Percentiles rank a stretch among this genome's conserved stretches.
Conservation (phyloP, 148 eudicot species). For the Linanthus parryae region DNA sequence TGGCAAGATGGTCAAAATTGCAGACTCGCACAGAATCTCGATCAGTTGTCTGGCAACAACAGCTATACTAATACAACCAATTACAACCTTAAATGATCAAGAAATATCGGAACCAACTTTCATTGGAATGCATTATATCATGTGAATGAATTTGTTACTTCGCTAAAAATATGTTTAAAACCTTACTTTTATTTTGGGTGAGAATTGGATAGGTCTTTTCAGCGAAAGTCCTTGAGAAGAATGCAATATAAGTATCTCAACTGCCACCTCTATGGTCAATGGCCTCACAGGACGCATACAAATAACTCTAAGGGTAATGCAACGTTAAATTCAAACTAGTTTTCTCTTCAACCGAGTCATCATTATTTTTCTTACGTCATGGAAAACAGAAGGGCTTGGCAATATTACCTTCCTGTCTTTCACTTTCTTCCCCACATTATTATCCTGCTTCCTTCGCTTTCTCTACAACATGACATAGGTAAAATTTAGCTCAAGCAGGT, state of each 20-base stretch:
- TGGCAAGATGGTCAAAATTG: no score
- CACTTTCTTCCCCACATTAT: constrained; percentile 27
- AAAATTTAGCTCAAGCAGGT: no score
- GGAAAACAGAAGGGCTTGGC: not conserved
- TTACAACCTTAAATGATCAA: no score
- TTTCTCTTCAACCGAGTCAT: not conserved
- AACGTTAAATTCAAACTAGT: not conserved
- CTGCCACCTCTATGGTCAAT: not conserved
- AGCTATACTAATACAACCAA: no score
- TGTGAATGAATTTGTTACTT: not conserved
- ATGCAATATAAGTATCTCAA: not conserved
- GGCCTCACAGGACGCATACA: not conserved
- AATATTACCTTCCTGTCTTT: constrained; percentile 37
- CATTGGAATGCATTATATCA: no score
- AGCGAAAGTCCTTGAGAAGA: not conserved
- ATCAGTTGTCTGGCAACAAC: no score
- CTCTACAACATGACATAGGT: constrained; percentile 23
- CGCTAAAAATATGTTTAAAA: not conserved
- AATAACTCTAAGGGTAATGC: not conserved
- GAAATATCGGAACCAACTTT: no score
- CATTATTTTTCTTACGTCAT: not conserved
- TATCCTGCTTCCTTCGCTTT: constrained; percentile 44
- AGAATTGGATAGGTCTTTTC: not conserved
- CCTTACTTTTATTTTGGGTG: not conserved
- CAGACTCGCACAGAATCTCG: no score